phyloP scores from a whole-genome alignment of 2,329 filamentous ascomycete genomes.

The Gnomoniopsis sp. region DNA sequence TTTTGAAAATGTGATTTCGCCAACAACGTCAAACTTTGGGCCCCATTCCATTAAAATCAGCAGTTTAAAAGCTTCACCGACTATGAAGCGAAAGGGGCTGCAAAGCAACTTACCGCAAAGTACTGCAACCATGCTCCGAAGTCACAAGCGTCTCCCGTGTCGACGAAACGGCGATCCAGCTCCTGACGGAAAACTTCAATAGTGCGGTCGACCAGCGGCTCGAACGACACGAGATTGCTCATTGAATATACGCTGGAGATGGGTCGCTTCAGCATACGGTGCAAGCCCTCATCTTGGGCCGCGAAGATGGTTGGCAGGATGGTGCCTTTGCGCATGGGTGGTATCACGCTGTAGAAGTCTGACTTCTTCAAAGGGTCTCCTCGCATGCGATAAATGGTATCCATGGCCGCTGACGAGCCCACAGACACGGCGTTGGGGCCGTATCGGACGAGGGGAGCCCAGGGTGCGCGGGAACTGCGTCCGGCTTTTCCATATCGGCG shows the following conservation, averaged over 20 bases:
- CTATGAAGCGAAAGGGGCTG: not conserved
- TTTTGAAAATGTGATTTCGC: not conserved
- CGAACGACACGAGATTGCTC: conserved; percentile 23
- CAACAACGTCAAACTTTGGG: not conserved
- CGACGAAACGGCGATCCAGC: conserved; percentile 2
- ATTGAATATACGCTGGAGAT: conserved; percentile 23
- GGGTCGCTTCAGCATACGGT: conserved; percentile 20
- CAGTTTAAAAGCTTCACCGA: not conserved
- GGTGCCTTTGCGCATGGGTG: conserved; percentile 20
- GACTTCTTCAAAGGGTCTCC: conserved; percentile 10
- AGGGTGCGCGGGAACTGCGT: no score
- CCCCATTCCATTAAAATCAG: not conserved
- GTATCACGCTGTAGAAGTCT: conserved; percentile 23
- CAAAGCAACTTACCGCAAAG: not conserved
- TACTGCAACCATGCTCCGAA: conserved; percentile 6
- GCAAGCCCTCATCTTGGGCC: conserved; percentile 22
- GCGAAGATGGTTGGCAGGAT: conserved; percentile 22
- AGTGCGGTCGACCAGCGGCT: conserved; percentile 22
- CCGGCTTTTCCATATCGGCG: no score
- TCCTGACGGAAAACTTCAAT: conserved; percentile 10
- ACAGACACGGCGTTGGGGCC: not conserved
- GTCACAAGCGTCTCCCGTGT: not conserved
- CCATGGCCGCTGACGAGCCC: not conserved
- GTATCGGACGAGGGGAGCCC: not conserved
- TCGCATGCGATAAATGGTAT: not conserved